Base-by-base conservation (phyloP, 2,329 filamentous ascomycete species). In the Laburnicola sp. region DNA sequence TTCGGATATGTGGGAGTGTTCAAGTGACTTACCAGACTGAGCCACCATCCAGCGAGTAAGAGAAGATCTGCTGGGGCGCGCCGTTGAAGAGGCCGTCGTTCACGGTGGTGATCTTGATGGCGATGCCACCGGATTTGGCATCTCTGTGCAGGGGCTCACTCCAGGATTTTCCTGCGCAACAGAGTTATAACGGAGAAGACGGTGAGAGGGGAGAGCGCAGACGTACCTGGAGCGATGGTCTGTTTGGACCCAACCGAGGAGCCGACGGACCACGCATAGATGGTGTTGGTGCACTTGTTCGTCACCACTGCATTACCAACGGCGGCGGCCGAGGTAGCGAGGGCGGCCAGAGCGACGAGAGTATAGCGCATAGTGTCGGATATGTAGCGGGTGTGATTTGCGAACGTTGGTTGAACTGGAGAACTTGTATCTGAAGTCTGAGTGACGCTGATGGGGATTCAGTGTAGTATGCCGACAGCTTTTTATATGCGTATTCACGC, bases 191-290 rank as follows among this genome's bases (percentile, higher is more conserved):
- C 11, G 37, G 1, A 22, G 3, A 6, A 37, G 31, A n/a, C 26
- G 25, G 40, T 7, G 30, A 25, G 10, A 21, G 37, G 26, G 25
- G 30, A 16, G 30, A 16, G 6, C 7, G 37, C 9, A 22, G 36
- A 39, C 34, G 27, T 48, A 68, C 62, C 64, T 46, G 62, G 37
- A 39, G 45, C 55, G 39, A 62, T 46, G 11, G 51, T 60, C 32
- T 59, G 49, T 25, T 57, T 51, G 10, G 49, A 32, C 16, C 65
- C 54, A 34, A 69, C 50, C 2, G 58, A 47, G 32, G 51, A 45
- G 6, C 59, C 60, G 38, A 68, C 63, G 6, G 64, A 66, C 63
- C 63, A 67, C 6, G 60, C 48, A 39, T 69, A 66, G 40, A 68
- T 58, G 11, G 57, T 51, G 7, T 28, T 38, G 6, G 52, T 35